Percentiles rank a stretch among this genome's conserved stretches.
Conservation (phyloP, 495 filamentous ascomycete species). For the Polyplosphaeria fusca region DNA sequence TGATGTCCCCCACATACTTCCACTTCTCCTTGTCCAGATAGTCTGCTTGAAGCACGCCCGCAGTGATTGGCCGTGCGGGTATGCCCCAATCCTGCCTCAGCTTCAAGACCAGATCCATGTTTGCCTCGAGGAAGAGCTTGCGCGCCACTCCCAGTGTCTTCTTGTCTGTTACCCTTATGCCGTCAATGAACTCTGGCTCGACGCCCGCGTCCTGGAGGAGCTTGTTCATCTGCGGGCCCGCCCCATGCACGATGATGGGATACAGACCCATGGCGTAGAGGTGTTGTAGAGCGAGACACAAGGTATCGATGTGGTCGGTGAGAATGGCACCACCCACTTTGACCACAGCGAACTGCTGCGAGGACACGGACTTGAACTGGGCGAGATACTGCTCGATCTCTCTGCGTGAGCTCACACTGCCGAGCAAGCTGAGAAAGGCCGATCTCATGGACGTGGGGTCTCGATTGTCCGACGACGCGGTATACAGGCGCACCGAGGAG, state of each 20-base stretch:
- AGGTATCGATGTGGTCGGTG: constrained; percentile 86
- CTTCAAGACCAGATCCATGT: constrained; percentile 89
- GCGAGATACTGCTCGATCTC: constrained; percentile 98
- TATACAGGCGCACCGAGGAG: constrained; percentile 21
- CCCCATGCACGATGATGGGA: constrained; percentile 94
- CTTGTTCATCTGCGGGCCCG: constrained; percentile 93
- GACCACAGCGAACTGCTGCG: constrained; percentile 97
- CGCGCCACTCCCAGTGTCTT: constrained; percentile 90
- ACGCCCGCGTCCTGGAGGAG: constrained; percentile 88
- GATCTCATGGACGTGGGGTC: constrained; percentile 58
- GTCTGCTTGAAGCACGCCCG: constrained; percentile 90
- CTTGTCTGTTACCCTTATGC: constrained; percentile 91
- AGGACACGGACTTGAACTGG: constrained; percentile 95
- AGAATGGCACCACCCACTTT: constrained; percentile 98
- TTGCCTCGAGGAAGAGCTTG: constrained; percentile 92
- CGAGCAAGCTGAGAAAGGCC: constrained; percentile 89
- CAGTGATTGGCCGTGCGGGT: constrained; percentile 84
- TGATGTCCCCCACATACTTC: constrained; percentile 92
- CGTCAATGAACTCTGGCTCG: constrained; percentile 94
- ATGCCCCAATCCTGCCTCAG: constrained; percentile 83
- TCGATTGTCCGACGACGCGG: constrained; percentile 25
- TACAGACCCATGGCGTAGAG: constrained; percentile 94
- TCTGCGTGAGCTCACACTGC: constrained; percentile 93
- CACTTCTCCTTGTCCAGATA: constrained; percentile 95
- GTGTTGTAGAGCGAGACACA: constrained; percentile 85